These are phyloP conservation scores for Myriosclerotinia scirpicola DNA, from an alignment of 2,329 filamentous ascomycete species.

Conservation along the genomic window DNA sequence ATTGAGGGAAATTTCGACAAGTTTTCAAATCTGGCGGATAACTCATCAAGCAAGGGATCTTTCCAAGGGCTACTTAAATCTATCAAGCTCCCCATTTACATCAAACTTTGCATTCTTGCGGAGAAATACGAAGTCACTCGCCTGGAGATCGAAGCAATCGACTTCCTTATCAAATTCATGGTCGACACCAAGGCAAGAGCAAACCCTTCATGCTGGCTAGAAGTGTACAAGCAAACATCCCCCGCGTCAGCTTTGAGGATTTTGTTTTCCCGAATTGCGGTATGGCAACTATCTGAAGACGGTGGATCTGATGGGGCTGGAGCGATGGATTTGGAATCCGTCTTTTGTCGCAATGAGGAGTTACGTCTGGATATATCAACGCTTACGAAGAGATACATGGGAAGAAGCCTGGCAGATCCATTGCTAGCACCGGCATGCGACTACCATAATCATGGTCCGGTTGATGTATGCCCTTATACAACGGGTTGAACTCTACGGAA, in stretches of 20 bases:
- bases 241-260: not conserved
- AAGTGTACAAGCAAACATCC: not conserved
- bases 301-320: not conserved
- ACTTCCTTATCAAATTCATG: slow-evolving; percentile 8
- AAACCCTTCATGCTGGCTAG: slow-evolving; percentile 10
- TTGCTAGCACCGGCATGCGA: not conserved
- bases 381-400: not conserved
- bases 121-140: not conserved
- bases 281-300: slow-evolving; percentile 2
- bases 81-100: not conserved
- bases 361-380: not conserved
- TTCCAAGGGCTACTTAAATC: not conserved
- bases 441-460: not conserved
- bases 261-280: slow-evolving; percentile 1
- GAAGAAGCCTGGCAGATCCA: not conserved
- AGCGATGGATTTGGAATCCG: not conserved
- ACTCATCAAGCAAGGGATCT: not conserved
- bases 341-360: not conserved
- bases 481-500: rapidly evolving
- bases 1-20: not conserved
- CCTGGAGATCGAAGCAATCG: not conserved
- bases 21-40: not conserved
- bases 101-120: not conserved
- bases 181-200: slow-evolving; percentile 2
- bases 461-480: not conserved